These are phyloP conservation scores for Asterophora lycoperdoides DNA, from an alignment of 768 basidiomycete genomes.

Conservation along the genomic window DNA sequence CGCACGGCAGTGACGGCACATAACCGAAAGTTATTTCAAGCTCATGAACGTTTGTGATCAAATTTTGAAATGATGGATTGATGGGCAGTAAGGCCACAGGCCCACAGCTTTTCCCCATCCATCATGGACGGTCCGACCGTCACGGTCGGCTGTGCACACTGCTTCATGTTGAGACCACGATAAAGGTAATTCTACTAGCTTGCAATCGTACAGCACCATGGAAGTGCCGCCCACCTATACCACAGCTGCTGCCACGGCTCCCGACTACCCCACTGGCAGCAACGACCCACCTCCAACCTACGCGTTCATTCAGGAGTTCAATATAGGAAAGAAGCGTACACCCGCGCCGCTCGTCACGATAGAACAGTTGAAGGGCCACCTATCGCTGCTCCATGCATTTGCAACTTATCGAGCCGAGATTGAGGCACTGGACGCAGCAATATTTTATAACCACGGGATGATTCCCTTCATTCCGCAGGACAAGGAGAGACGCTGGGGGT, in stretches of 20 bases:
- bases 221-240: neutral
- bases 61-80: too few species aligned
- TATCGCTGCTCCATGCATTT: constrained; percentile 12
- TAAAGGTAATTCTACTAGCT: too few species aligned
- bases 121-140: too few species aligned
- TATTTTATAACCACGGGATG: neutral
- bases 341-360: constrained; percentile 7
- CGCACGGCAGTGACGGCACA: too few species aligned
- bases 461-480: constrained; percentile 3
- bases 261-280: neutral
- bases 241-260: neutral
- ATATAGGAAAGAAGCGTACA: neutral
- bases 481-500: constrained; percentile 12
- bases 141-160: too few species aligned
- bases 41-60: too few species aligned
- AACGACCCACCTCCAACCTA: constrained; percentile 4
- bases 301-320: constrained; percentile 5
- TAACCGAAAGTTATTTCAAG: too few species aligned
- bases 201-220: neutral
- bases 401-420: constrained; percentile 1
- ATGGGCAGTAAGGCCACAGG: too few species aligned
- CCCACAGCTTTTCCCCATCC: too few species aligned
- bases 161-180: too few species aligned
- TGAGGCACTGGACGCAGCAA: constrained; percentile 1
- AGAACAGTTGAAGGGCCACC: constrained; percentile 12